phyloP scores from a whole-genome alignment of 129 eudicot species.

The Escallonia herrerae region DNA sequence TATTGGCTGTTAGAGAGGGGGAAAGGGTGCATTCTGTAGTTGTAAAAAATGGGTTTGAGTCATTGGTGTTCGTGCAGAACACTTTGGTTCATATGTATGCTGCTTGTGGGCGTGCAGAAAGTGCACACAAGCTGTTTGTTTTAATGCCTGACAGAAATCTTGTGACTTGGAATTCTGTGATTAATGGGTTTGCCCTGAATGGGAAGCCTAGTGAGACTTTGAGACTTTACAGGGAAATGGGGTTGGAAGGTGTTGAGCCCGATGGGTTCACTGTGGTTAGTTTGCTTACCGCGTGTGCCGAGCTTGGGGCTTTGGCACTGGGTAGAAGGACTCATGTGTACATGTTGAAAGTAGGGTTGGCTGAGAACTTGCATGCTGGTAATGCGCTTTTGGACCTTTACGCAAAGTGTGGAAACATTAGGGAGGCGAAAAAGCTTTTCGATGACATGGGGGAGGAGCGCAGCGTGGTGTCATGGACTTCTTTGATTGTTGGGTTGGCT shows the following conservation, averaged over 20 bases:
- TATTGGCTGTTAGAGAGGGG: constrained; percentile 54
- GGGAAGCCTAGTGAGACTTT: constrained; percentile 59
- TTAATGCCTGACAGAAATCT: constrained; percentile 65
- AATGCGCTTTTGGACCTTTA: constrained; percentile 80
- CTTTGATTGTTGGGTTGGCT: constrained; percentile 80
- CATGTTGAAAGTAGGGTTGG: constrained; percentile 75
- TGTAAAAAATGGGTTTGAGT: constrained; percentile 47
- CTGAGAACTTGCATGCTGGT: constrained; percentile 63
- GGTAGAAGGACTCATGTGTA: constrained; percentile 69
- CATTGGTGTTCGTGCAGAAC: constrained; percentile 63
- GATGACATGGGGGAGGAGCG: constrained; percentile 53
- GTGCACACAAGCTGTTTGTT: constrained; percentile 69
- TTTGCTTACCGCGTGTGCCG: constrained; percentile 73
- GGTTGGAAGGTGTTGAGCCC: constrained; percentile 55
- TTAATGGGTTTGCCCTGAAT: constrained; percentile 70
- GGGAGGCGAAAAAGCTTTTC: constrained; percentile 57
- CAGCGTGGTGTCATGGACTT: constrained; percentile 79
- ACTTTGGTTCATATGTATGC: constrained; percentile 71
- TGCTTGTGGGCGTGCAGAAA: constrained; percentile 55
- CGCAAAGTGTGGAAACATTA: constrained; percentile 66
- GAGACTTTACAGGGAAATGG: constrained; percentile 52
- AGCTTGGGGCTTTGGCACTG: constrained; percentile 75
- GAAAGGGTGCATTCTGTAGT: constrained; percentile 61
- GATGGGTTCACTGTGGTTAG: constrained; percentile 92
- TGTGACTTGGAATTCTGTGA: constrained; percentile 89